Conservation (phyloP, 2,329 filamentous ascomycete genomes). For the Byssothecium circinans region DNA sequence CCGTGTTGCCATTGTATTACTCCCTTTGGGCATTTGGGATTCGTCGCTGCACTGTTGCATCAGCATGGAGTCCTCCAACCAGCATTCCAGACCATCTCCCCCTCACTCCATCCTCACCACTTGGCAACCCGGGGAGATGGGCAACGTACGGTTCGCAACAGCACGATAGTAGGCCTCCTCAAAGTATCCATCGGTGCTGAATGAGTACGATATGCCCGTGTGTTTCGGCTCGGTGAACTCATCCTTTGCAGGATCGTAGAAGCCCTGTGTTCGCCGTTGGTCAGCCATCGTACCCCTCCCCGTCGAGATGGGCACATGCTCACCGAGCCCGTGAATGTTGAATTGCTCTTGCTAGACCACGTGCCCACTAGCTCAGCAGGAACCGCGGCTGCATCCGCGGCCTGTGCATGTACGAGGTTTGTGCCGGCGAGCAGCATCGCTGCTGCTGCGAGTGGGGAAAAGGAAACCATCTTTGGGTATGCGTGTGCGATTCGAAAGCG, state of each 20-base stretch:
- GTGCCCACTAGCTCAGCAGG: slow-evolving; percentile 62
- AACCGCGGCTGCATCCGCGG: slow-evolving; percentile 31
- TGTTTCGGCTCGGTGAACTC: slow-evolving; percentile 65
- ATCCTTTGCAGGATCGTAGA: slow-evolving; percentile 69
- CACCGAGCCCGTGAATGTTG: slow-evolving; percentile 71
- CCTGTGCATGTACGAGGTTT: slow-evolving; percentile 45
- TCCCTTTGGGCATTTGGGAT: slow-evolving; percentile 63
- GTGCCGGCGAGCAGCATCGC: slow-evolving; percentile 36
- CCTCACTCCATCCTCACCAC: not conserved
- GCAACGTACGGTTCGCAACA: slow-evolving; percentile 65
- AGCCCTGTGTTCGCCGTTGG: slow-evolving; percentile 53
- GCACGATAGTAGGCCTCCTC: slow-evolving; percentile 72
- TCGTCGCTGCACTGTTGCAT: slow-evolving; percentile 50
- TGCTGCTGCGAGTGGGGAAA: slow-evolving; percentile 17
- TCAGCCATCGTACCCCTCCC: slow-evolving; percentile 19
- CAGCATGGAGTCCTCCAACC: slow-evolving; percentile 13
- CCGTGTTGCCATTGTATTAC: slow-evolving; percentile 77
- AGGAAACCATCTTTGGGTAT: slow-evolving; percentile 18
- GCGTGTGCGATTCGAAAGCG: slow-evolving; percentile 3
- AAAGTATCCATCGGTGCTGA: slow-evolving; percentile 67
- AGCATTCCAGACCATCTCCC: not conserved
- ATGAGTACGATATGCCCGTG: slow-evolving; percentile 74
- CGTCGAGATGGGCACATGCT: slow-evolving; percentile 21
- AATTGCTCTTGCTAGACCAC: slow-evolving; percentile 71
- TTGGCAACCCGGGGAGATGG: not conserved